Evolutionary conservation across 2,329 filamentous ascomycete species (phyloP).

Genomic region (Byssoonygena ceratinophila): DNA sequence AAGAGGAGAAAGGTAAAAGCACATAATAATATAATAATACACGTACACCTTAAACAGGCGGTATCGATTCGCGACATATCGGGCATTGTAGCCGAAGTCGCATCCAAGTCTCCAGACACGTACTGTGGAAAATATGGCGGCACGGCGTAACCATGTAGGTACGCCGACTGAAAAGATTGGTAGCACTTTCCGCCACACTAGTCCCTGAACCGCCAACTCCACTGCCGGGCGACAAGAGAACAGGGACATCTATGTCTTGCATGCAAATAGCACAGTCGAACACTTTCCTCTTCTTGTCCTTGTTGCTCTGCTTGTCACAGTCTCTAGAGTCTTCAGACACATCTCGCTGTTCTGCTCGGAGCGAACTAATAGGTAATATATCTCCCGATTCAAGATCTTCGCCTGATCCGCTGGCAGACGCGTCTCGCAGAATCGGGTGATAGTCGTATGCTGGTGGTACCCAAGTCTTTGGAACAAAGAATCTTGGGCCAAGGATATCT

Average conservation of each 20-base stretch:
- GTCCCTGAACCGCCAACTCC: constrained; percentile 42
- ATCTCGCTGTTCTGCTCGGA: constrained; percentile 42
- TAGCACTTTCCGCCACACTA: constrained; percentile 35
- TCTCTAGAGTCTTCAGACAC: constrained; percentile 25
- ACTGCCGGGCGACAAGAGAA: constrained; percentile 44
- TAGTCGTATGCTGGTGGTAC: constrained; percentile 71
- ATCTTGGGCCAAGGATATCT: constrained; percentile 77
- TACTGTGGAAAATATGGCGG: constrained; percentile 86
- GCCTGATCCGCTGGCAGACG: constrained; percentile 38
- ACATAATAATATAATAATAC: constrained; percentile 5
- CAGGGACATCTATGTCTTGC: constrained; percentile 79
- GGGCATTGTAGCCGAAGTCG: constrained; percentile 84
- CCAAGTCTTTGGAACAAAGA: constrained; percentile 63
- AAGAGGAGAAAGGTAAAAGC: no score
- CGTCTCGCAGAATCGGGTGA: constrained; percentile 65
- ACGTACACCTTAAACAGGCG: constrained; percentile 52
- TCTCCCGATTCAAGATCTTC: constrained; percentile 70
- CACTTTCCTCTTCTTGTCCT: constrained; percentile 42
- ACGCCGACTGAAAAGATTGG: constrained; percentile 64
- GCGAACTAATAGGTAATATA: constrained; percentile 61
- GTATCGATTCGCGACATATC: constrained; percentile 82
- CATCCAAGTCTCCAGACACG: constrained; percentile 94
- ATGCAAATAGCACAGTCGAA: constrained; percentile 96
- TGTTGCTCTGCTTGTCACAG: constrained; percentile 33
- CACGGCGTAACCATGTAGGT: constrained; percentile 97